These are phyloP conservation scores for Neocallimastix lanati DNA, from an alignment of 192 early-diverging fungal genomes.

Conservation along the genomic window DNA sequence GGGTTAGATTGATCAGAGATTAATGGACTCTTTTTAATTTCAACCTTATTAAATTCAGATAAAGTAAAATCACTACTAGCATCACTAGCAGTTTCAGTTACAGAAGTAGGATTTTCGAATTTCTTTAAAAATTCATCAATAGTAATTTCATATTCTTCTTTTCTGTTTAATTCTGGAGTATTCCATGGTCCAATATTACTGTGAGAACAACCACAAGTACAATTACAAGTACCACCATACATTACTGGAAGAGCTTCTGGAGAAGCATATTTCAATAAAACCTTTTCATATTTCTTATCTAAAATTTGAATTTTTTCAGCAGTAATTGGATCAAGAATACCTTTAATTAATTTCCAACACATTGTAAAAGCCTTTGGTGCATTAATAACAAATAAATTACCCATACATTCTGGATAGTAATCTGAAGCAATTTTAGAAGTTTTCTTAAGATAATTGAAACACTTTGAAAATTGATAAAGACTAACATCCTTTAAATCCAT, in stretches of 20 bases:
- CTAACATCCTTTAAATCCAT: slow-evolving; percentile 80
- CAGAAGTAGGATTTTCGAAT: neutral
- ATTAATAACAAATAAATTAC: slow-evolving; percentile 84
- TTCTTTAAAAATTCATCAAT: neutral
- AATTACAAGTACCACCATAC: slow-evolving; percentile 50
- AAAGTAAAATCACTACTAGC: neutral
- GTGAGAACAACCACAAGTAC: slow-evolving; percentile 37
- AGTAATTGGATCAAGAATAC: slow-evolving; percentile 49
- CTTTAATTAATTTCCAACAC: slow-evolving; percentile 56
- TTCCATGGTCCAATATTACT: slow-evolving; percentile 31
- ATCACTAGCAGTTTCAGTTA: neutral
- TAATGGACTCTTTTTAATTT: neutral
- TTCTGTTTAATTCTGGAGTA: neutral
- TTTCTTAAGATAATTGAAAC: slow-evolving; percentile 40
- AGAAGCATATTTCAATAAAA: slow-evolving; percentile 40
- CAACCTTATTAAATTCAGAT: neutral
- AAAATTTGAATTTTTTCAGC: slow-evolving; percentile 47
- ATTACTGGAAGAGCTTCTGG: slow-evolving; percentile 47
- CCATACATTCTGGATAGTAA: slow-evolving; percentile 85
- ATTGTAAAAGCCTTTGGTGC: slow-evolving; percentile 72
- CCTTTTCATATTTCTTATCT: slow-evolving; percentile 28
- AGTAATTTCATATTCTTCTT: neutral
- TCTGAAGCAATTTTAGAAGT: slow-evolving; percentile 74
- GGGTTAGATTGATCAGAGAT: too few relatives aligned
- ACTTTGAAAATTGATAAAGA: slow-evolving; percentile 50